These are phyloP conservation scores for Colletotrichum sojae DNA, from an alignment of 2,329 filamentous ascomycete species.

Conservation along the genomic window DNA sequence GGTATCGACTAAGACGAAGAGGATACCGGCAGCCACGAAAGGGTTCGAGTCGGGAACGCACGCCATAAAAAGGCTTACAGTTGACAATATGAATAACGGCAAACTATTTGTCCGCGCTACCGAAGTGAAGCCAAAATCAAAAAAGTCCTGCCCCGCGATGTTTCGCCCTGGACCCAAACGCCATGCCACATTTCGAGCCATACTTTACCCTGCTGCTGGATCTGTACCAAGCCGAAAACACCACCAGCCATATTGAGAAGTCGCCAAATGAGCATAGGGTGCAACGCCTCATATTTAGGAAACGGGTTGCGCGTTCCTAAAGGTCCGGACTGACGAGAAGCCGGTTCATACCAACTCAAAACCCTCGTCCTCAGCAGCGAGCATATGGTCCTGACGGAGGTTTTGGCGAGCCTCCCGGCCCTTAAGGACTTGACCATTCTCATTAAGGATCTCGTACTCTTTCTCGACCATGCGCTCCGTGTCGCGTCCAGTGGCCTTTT, in stretches of 20 bases:
- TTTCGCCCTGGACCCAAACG: constrained; percentile 4
- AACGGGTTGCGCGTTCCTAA: neutral
- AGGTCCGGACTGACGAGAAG: neutral
- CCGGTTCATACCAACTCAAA: constrained; percentile 56
- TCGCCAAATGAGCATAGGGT: neutral
- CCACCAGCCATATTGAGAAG: no score
- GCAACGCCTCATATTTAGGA: neutral
- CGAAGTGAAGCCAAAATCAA: neutral
- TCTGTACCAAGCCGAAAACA: no score
- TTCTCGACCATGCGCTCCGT: constrained; percentile 62
- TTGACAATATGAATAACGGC: neutral
- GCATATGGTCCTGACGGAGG: constrained; percentile 51
- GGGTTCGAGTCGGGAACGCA: no score
- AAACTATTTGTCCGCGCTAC: neutral
- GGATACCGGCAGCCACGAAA: no score
- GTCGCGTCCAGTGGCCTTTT: constrained; percentile 50
- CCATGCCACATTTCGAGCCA: neutral
- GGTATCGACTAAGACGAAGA: no score
- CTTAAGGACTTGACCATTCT: constrained; percentile 59
- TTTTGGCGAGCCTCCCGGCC: constrained; percentile 60
- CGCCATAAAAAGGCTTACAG: neutral
- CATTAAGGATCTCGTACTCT: constrained; percentile 64
- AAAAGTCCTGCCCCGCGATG: neutral
- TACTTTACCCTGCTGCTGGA: neutral
- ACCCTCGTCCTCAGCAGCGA: constrained; percentile 53